Conservation (phyloP, 2,329 filamentous ascomycete species). For the Chrysoporthe puriensis region DNA sequence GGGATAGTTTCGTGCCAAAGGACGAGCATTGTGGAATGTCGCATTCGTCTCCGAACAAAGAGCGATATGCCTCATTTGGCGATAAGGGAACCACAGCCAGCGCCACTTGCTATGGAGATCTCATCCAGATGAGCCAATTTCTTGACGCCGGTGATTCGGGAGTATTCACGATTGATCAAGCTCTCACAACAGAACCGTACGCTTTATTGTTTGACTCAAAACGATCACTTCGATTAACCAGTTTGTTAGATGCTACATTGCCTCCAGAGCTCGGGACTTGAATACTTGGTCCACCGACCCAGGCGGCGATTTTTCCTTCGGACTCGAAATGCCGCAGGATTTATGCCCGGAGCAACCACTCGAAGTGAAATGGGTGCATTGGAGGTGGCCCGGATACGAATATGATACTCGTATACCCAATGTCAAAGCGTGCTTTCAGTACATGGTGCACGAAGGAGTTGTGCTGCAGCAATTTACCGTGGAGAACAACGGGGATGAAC, state of each 20-base stretch:
- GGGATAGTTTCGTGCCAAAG: neutral
- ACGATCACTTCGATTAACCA: neutral
- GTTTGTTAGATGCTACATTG: neutral
- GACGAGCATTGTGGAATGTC: constrained; percentile 12
- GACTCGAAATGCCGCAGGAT: neutral
- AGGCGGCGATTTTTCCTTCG: neutral
- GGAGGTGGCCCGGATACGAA: constrained; percentile 18
- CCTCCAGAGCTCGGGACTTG: neutral
- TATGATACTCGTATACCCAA: neutral
- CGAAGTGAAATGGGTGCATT: constrained; percentile 11
- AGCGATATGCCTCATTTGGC: constrained; percentile 6
- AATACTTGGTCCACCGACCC: neutral
- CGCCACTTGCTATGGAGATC: neutral
- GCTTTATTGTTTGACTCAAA: neutral
- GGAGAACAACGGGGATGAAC: neutral
- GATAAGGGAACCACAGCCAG: constrained; percentile 1
- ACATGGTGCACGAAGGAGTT: neutral
- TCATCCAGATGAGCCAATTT: constrained; percentile 11
- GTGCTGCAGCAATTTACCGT: constrained; percentile 11
- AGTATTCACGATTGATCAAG: constrained; percentile 1
- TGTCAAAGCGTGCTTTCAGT: neutral
- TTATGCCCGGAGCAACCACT: neutral
- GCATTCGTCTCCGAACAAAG: neutral
- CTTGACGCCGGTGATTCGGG: constrained; percentile 4
- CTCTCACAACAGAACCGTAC: neutral